Base-by-base conservation (phyloP, 257 asterid genomes). In the Solanum bulbocastanum region DNA sequence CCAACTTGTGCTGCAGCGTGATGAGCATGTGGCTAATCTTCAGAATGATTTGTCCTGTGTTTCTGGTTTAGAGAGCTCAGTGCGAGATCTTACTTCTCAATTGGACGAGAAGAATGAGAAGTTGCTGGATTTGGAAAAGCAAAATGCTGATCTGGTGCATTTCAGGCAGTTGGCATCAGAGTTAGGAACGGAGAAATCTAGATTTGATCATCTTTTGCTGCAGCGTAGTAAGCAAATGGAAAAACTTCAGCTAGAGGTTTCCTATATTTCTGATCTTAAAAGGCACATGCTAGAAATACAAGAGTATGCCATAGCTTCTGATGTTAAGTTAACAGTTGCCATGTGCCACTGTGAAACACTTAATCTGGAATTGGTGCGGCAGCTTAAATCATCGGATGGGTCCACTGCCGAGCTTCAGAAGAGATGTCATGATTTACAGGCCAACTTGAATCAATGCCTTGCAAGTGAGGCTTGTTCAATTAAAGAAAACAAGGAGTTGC, bases 121-220 rank as follows among this genome's bases (percentile, higher is more conserved):
- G 83, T 85, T 91, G 87, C 81, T 90, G 16, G 88, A 83, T 85
- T 88, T 92, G 42, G 91, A 92, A 83, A 92, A 89, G 89, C 91
- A 91, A 90, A 90, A 92, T 75, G 89, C 90, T 84, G 98, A 94
- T 87, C 90, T 95, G 87, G 84, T 86, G 85, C 92, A 84, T 87
- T 89, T 90, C 72, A 92, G 89, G 92, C 92, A 91, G 86, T 90
- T 92, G 87, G 92, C 89, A 72, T 89, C 92, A 36, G 92, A 92
- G 88, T 92, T 93, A 40, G 96, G 94, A 89, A 42, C 83, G 89
- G 98, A 96, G 90, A 97, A 92, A 87, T 92, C 92, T 68, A 92
- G 93, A 87, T 94, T 93, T 68, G 72, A 89, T 87, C 90, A 75
- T 88, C 94, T 90, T 75, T 88, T 93, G 88, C 88, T 44, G 91